These are phyloP conservation scores for Stemphylium vesicarium DNA, from an alignment of 2,329 filamentous ascomycete species.

Conservation along the genomic window DNA sequence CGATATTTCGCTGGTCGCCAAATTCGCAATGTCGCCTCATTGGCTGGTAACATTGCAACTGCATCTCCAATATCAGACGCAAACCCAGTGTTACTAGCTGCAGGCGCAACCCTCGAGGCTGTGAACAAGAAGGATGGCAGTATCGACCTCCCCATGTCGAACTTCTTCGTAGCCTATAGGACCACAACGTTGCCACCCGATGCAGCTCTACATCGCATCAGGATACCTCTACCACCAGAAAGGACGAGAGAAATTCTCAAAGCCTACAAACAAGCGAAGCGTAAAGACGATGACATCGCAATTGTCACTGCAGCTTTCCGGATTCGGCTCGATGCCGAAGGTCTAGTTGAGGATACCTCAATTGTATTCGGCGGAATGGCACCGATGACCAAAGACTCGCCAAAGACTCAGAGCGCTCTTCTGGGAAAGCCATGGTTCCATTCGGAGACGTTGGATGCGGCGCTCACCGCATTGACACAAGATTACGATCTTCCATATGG, in stretches of 20 bases:
- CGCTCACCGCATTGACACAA: constrained; percentile 78
- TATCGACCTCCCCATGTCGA: constrained; percentile 71
- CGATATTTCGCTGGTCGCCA: constrained; percentile 93
- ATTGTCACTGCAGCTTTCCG: constrained; percentile 89
- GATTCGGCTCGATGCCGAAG: constrained; percentile 70
- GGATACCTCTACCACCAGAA: constrained; percentile 72
- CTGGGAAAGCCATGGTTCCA: constrained; percentile 79
- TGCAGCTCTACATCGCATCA: constrained; percentile 80
- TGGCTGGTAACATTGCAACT: constrained; percentile 89
- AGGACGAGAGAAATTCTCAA: constrained; percentile 79
- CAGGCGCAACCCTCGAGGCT: constrained; percentile 78
- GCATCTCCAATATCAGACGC: constrained; percentile 95
- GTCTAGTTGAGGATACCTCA: constrained; percentile 73
- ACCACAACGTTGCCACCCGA: constrained; percentile 79
- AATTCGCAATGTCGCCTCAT: constrained; percentile 93
- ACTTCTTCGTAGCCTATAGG: constrained; percentile 91
- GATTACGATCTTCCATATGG: constrained; percentile 88
- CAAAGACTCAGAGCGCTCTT: constrained; percentile 73
- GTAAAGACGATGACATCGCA: constrained; percentile 96
- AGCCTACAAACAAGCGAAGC: constrained; percentile 93
- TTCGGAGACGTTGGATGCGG: constrained; percentile 80
- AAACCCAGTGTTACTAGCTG: constrained; percentile 88
- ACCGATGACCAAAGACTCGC: constrained; percentile 81
- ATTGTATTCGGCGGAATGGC: constrained; percentile 96
- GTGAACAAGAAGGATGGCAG: constrained; percentile 69